These are phyloP conservation scores for Aspergillus viridinutans DNA, from an alignment of 2,329 filamentous ascomycete species.

Conservation along the genomic window DNA sequence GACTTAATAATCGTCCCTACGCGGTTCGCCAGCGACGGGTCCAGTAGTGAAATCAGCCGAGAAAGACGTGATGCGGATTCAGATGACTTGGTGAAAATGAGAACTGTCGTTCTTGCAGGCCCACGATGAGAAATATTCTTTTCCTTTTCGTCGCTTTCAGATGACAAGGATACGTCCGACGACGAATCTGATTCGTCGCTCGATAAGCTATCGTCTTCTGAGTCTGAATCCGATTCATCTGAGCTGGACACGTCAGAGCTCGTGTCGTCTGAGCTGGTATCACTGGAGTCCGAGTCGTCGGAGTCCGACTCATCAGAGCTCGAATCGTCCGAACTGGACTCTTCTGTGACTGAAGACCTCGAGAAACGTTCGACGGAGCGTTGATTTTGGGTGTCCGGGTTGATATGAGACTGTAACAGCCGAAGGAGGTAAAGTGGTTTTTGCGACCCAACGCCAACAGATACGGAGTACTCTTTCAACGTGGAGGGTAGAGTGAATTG, in stretches of 20 bases:
- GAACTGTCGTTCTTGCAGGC: conserved; percentile 42
- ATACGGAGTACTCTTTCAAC: conserved; percentile 63
- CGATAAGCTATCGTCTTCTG: conserved; percentile 11
- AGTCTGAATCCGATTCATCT: conserved; percentile 29
- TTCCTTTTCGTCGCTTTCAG: conserved; percentile 12
- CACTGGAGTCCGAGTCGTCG: conserved; percentile 33
- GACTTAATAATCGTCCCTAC: conserved; percentile 74
- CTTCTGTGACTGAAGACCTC: conserved; percentile 14
- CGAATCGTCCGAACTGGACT: conserved; percentile 15
- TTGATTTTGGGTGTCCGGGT: conserved; percentile 15
- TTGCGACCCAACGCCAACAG: conserved; percentile 63
- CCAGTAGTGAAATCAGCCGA: conserved; percentile 67
- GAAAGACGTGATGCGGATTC: conserved; percentile 83
- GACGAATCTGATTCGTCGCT: conserved; percentile 13
- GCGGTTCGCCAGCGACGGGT: conserved; percentile 52
- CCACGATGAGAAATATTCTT: conserved; percentile 27
- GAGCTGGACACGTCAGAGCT: conserved; percentile 15
- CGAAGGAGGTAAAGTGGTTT: conserved; percentile 84
- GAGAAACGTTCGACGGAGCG: conserved; percentile 1
- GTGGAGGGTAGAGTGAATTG: conserved; percentile 58
- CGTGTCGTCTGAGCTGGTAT: conserved; percentile 20
- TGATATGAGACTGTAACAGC: conserved; percentile 53
- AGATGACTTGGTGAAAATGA: conserved; percentile 90
- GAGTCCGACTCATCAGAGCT: conserved; percentile 33
- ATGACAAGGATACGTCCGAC: conserved; percentile 17